phyloP scores from a whole-genome alignment of 768 basidiomycete species.

The Pulveroboletus ravenelii region DNA sequence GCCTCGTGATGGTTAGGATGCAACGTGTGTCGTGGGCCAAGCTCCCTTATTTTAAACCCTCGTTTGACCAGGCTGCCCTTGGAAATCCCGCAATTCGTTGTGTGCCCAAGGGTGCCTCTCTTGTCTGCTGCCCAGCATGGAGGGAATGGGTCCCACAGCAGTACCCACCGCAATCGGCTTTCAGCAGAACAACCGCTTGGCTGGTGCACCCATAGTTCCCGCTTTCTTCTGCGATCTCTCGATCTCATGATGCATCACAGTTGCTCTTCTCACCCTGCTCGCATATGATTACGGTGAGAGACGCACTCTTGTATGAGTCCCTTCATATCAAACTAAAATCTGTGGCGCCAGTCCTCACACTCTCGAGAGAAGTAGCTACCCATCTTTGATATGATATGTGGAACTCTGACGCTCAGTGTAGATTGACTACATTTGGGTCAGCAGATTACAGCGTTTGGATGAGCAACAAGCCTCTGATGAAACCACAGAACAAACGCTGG shows the following conservation, averaged over 20 bases:
- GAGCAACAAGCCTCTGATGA: background rate
- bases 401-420: background rate
- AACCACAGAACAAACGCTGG: background rate
- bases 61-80: too few relatives aligned
- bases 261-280: constrained; percentile 4
- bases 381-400: background rate
- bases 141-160: background rate
- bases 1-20: too few relatives aligned
- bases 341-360: constrained; percentile 2
- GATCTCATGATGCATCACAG: constrained; percentile 1
- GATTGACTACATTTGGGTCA: background rate
- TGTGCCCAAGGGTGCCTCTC: too few relatives aligned
- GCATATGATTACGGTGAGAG: constrained; percentile 11
- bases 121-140: background rate
- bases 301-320: background rate
- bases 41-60: too few relatives aligned
- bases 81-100: too few relatives aligned
- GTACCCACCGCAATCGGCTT: background rate
- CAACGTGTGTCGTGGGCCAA: too few relatives aligned
- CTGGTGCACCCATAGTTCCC: background rate
- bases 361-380: constrained; percentile 3
- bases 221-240: background rate
- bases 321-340: background rate
- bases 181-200: constrained; percentile 2
- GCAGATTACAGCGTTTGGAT: background rate